Evolutionary conservation across 805 yeast species (phyloP), one percentile per base, ranked within the genome.

Genomic region (Candida namnaoensis): DNA sequence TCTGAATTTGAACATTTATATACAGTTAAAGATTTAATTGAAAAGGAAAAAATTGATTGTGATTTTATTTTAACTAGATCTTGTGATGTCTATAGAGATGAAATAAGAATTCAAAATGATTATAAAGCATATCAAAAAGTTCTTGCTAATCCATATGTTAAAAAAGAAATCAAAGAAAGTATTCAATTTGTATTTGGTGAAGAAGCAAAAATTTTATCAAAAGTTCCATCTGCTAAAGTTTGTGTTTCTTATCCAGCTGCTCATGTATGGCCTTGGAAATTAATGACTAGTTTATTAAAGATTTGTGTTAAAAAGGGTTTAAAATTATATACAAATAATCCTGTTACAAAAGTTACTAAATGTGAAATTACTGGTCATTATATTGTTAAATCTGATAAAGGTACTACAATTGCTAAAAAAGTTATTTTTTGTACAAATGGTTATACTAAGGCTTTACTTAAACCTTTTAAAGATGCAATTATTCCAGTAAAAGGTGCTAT

Each of bases 171-270:
- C 41, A 61, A 58, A 42, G 48, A 47, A n/a, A 62, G 59, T 38
- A 41, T 63, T 27, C 66, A 64, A 44, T 46, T 66, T 6, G 32
- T 49, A 5, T 47, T 42, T 35, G 69, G 68, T 13, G 65, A 62
- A 19, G 45, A 57, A 24, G 71, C 79, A 50, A 65, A 76, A 59
- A 52, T 59, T 42, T 69, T 72, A 45, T 78, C 76, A 50, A 79
- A 76, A 66, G 80, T 95, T 74, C 71, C 80, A 44, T 86, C 86
- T 63, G 97, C 98, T 54, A 95, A 90, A 55, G 88, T 87, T 51
- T 64, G 78, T 34, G 54, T 74, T 42, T 64, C 81, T 1, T 61
- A 58, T 43, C 66, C 72, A 5, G 73, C 74, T 4, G 68, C 70
- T 6, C 63, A 66, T 5, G 51, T 71, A 38, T 69, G 73, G 63